A percentile compares a stretch with the other conserved stretches of the same genome.
phyloP scores from a whole-genome alignment of 2,329 filamentous ascomycete genomes.

The Penicillium carneum region DNA sequence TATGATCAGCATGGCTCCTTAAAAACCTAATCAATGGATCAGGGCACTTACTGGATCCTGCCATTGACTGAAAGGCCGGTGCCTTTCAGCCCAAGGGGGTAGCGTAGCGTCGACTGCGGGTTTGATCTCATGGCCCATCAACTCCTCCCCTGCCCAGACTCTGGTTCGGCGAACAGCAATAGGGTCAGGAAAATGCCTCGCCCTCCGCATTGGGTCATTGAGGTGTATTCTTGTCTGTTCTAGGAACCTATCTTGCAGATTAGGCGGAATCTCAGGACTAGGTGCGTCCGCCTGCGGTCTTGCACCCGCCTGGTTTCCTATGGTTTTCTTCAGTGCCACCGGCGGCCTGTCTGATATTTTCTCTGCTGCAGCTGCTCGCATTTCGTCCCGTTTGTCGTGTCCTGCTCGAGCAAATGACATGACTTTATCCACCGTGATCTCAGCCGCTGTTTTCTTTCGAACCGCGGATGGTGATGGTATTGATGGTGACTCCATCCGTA shows the following conservation, averaged over 20 bases:
- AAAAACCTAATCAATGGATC: neutral
- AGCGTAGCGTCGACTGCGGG: conserved; percentile 1
- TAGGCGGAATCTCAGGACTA: neutral
- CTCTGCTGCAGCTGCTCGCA: conserved; percentile 1
- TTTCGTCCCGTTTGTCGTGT: neutral
- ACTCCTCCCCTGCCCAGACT: conserved; percentile 18
- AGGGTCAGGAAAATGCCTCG: conserved; percentile 15
- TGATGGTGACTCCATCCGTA: neutral
- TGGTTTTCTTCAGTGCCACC: neutral
- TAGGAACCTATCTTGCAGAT: conserved; percentile 10
- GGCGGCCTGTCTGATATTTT: conserved; percentile 1
- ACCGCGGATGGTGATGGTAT: neutral
- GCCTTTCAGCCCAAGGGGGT: conserved; percentile 7
- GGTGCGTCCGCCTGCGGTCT: neutral
- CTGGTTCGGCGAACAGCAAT: conserved; percentile 6
- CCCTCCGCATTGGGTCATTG: neutral
- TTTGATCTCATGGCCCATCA: neutral
- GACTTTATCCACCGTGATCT: neutral
- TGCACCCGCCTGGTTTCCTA: neutral
- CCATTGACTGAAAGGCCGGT: conserved; percentile 15
- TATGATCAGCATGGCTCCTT: neutral
- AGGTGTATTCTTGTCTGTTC: conserved; percentile 2
- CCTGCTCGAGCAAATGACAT: neutral
- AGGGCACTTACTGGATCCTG: conserved; percentile 4
- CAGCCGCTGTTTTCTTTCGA: neutral